A percentile compares a stretch with the other conserved stretches of the same genome.
Conservation (phyloP, 2,329 filamentous ascomycete genomes). For the Pyrenophora seminiperda region DNA sequence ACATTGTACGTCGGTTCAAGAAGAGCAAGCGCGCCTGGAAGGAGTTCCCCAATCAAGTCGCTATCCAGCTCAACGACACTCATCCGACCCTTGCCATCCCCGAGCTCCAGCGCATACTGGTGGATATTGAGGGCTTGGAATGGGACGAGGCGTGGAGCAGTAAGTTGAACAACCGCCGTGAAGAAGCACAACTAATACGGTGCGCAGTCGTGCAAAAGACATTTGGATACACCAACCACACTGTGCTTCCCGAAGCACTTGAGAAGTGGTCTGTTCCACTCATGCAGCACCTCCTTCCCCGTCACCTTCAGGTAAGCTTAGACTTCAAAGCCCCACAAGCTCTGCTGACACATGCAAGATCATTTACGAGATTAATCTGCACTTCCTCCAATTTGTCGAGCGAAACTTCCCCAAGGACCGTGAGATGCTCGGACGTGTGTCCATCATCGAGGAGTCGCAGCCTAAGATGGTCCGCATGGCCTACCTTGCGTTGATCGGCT, state of each 20-base stretch:
- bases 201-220: slow-evolving; percentile 57
- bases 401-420: slow-evolving; percentile 87
- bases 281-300: slow-evolving; percentile 87
- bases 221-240: slow-evolving; percentile 99
- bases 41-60: slow-evolving; percentile 91
- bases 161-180: slow-evolving; percentile 48
- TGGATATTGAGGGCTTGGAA: slow-evolving; percentile 86
- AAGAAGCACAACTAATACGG: slow-evolving; percentile 16
- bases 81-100: slow-evolving; percentile 96
- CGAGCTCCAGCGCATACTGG: slow-evolving; percentile 88
- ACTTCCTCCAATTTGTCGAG: slow-evolving; percentile 90
- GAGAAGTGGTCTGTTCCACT: slow-evolving; percentile 98
- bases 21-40: slow-evolving; percentile 90
- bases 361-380: slow-evolving; percentile 97
- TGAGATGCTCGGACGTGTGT: slow-evolving; percentile 84
- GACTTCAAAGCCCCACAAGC: background rate
- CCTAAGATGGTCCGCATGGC: slow-evolving; percentile 99
- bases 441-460: slow-evolving; percentile 95
- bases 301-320: slow-evolving; percentile 71
- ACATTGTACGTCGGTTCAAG: slow-evolving; percentile 98
- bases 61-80: slow-evolving; percentile 97
- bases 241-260: slow-evolving; percentile 91
- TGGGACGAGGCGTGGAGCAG: slow-evolving; percentile 92
- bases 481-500: slow-evolving; percentile 90
- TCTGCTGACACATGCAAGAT: slow-evolving; percentile 56